Evolutionary conservation across 257 asterid species (phyloP), one percentile per base, ranked within the genome.

Genomic region (Cinchona pubescens): DNA sequence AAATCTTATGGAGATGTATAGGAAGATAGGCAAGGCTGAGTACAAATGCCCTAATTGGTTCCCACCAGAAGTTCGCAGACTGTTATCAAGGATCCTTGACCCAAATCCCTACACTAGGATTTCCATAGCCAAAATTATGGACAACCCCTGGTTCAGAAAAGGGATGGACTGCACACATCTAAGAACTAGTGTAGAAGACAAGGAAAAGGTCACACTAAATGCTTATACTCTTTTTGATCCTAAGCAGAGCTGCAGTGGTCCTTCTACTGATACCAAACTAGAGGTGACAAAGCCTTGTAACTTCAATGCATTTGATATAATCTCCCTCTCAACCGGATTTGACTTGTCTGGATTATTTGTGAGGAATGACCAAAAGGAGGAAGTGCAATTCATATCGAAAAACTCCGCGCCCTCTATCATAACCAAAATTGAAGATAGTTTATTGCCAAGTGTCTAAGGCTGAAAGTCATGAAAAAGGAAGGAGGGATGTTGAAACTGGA

Each of bases 321-420:
- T 92, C 34, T 92, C 97, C 37, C 96, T 90, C 66, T 92, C 97
- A 30, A 80, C 85, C 18, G 92, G 95, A 4, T 85, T 93, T 11
- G 96, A 93, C 80, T 76, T 93, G 78, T 93, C 96, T 40, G 93
- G 96, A 60, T 72, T 91, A 34, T 93, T 93, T 25, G 91, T 90
- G 83, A 80, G 79, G 65, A 73, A 73, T n/a, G 90, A 86, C 42
- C 75, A 88, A 69, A 93, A 87, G 85, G 95, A 88, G 23, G 96
- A 88, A 66, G 79, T 86, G 69, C 88, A 81, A 60, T 91, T 93
- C 79, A 89, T 92, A 23, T 87, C 97, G 0, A 73, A 73, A 19
- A 74, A 72, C 74, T 74, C 91, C 2, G 84, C 81, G 6, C 23
- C 81, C 21, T 68, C 77, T 3, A 91, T 93, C 78, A 58, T 85